Percentiles rank a stretch among this genome's conserved stretches.
Conservation (phyloP, 1,139 yeast genomes). For the Lodderomyces oxycetoniae region DNA sequence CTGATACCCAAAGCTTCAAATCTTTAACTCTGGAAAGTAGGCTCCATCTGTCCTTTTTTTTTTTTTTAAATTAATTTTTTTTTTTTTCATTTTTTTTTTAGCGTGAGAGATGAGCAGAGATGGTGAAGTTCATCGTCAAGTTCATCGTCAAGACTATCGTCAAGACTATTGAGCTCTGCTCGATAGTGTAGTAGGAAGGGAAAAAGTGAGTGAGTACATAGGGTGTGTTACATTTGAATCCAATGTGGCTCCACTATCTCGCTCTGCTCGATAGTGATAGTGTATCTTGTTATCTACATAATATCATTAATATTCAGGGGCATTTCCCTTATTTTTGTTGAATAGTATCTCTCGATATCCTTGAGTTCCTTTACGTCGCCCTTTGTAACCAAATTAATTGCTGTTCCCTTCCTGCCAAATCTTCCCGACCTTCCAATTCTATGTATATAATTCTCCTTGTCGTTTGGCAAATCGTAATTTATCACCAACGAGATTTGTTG, state of each 20-base stretch:
- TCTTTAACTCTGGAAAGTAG: too few species aligned
- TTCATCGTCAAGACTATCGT: too few species aligned
- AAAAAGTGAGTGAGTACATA: too few species aligned
- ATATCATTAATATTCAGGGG: slow-evolving; percentile 67
- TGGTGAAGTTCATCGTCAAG: too few species aligned
- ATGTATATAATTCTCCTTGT: slow-evolving; percentile 98
- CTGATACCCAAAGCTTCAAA: too few species aligned
- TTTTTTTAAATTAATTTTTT: slow-evolving; percentile 4
- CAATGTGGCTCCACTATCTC: too few species aligned
- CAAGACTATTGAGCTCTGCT: too few species aligned
- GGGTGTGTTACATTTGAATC: too few species aligned
- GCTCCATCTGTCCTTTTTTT: slow-evolving; percentile 7
- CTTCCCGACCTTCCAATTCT: slow-evolving; percentile 99
- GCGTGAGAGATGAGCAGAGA: slow-evolving; percentile 1
- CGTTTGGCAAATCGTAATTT: slow-evolving; percentile 95
- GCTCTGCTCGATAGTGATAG: too few species aligned
- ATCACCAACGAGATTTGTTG: slow-evolving; percentile 98
- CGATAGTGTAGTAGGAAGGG: too few species aligned
- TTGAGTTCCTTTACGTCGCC: slow-evolving; percentile 91
- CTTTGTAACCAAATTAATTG: slow-evolving; percentile 93
- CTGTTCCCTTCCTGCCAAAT: slow-evolving; percentile 99
- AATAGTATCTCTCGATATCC: slow-evolving; percentile 91
- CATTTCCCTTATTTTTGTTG: slow-evolving; percentile 79
- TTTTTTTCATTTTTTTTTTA: neutral
- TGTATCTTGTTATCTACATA: slow-evolving; percentile 21